Percentiles rank a stretch among this genome's conserved stretches.
Conservation (phyloP, 768 basidiomycete genomes). For the Suillus luteus region DNA sequence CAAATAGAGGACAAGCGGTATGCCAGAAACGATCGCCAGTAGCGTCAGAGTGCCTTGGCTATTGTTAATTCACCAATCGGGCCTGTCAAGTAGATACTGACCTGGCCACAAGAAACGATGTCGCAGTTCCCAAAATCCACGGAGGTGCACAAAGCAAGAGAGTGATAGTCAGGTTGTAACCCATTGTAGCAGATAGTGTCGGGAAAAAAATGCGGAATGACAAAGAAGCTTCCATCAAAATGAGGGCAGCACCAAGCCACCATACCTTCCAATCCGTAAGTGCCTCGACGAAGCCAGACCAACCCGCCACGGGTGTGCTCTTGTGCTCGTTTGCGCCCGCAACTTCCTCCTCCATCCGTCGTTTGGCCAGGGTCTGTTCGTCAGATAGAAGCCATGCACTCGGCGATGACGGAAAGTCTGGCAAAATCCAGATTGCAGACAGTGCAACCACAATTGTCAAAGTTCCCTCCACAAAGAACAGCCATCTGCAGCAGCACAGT, state of each 20-base stretch:
- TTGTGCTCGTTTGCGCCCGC: conserved; percentile 51
- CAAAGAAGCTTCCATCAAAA: conserved; percentile 55
- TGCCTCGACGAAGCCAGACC: conserved; percentile 54
- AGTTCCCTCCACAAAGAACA: conserved; percentile 67
- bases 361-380: conserved; percentile 54
- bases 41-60: conserved; percentile 66
- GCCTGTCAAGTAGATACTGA: conserved; percentile 20
- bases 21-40: conserved; percentile 74
- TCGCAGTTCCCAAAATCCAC: conserved; percentile 59
- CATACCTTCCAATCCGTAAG: conserved; percentile 79
- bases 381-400: conserved; percentile 56
- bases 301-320: conserved; percentile 35
- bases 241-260: conserved; percentile 68
- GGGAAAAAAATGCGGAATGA: conserved; percentile 83
- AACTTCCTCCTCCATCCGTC: conserved; percentile 64
- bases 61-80: conserved; percentile 9
- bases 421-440: conserved; percentile 61
- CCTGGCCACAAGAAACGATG: conserved; percentile 58
- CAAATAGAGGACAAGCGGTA: conserved; percentile 50
- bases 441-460: conserved; percentile 55
- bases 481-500: conserved; percentile 48
- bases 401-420: conserved; percentile 69
- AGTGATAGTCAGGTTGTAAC: conserved; percentile 59
- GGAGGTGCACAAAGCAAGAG: conserved; percentile 78
- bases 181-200: conserved; percentile 71